Percentiles rank a stretch among this genome's conserved stretches.
These are phyloP conservation scores for Candida insectalens DNA, from an alignment of 805 yeast genomes.

Conservation along the genomic window DNA sequence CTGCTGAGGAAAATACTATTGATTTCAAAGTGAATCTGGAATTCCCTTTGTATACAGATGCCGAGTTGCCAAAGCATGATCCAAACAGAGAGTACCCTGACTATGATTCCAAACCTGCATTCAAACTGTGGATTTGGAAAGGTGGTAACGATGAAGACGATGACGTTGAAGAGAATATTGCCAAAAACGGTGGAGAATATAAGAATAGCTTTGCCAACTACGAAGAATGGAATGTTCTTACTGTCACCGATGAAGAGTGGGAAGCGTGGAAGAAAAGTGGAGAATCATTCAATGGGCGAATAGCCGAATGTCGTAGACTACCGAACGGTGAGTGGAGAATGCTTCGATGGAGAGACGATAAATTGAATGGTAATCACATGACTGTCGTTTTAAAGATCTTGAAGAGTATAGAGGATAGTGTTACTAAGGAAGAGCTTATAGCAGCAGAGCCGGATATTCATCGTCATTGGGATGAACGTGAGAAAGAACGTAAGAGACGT, in stretches of 20 bases:
- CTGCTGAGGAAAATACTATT: constrained; percentile 88
- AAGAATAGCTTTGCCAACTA: constrained; percentile 33
- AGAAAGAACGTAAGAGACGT: constrained; percentile 20
- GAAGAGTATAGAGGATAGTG: constrained; percentile 79
- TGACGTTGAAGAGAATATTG: constrained; percentile 26
- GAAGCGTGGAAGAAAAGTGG: constrained; percentile 52
- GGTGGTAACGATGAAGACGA: constrained; percentile 39
- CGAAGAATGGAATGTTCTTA: constrained; percentile 52
- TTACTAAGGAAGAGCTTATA: constrained; percentile 65
- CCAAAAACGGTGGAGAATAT: constrained; percentile 23
- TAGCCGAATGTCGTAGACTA: constrained; percentile 76
- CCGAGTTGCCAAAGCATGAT: constrained; percentile 55
- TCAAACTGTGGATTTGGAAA: constrained; percentile 68
- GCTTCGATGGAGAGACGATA: constrained; percentile 89
- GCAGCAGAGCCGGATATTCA: constrained; percentile 48
- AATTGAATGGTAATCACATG: constrained; percentile 76
- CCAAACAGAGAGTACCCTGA: constrained; percentile 66
- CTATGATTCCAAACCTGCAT: constrained; percentile 70
- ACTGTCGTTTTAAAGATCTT: constrained; percentile 75
- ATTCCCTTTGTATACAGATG: constrained; percentile 51
- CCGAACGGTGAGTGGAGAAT: constrained; percentile 67
- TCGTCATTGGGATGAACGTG: constrained; percentile 54
- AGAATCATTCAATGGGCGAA: constrained; percentile 82
- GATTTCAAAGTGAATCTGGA: constrained; percentile 69
- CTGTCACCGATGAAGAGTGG: constrained; percentile 70